Evolutionary conservation across 1,284 basidiomycete genomes (phyloP).

Genomic region (Chalciporus sp.): DNA sequence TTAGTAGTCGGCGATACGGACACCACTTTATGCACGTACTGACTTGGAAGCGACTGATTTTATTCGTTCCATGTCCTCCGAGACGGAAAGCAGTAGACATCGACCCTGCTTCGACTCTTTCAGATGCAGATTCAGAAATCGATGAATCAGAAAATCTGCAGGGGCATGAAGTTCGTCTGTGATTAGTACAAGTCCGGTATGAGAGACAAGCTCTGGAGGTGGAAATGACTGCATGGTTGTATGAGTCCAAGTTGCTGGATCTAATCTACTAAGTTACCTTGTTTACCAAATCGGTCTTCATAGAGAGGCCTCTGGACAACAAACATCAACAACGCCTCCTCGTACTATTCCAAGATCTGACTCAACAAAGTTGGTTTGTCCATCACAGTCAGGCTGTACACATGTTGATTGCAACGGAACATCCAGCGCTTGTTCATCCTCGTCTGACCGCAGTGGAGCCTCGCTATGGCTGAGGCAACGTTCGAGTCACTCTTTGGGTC

Average conservation of each 20-base stretch:
- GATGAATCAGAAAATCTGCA: slow-evolving; percentile 66
- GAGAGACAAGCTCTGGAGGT: slow-evolving; percentile 25
- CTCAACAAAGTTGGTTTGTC: background rate
- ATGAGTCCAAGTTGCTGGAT: background rate
- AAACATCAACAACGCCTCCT: slow-evolving; percentile 16
- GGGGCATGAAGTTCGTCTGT: slow-evolving; percentile 69
- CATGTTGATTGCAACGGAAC: background rate
- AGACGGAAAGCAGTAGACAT: slow-evolving; percentile 57
- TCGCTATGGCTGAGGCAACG: slow-evolving; percentile 29
- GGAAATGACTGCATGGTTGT: slow-evolving; percentile 35
- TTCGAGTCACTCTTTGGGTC: slow-evolving; percentile 70
- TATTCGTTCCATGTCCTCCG: slow-evolving; percentile 59
- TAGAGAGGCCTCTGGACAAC: slow-evolving; percentile 21
- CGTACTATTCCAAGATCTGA: background rate
- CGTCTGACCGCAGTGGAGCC: background rate
- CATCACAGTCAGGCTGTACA: background rate
- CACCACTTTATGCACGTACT: slow-evolving; percentile 39
- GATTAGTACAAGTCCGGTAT: slow-evolving; percentile 48
- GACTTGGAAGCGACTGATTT: slow-evolving; percentile 61
- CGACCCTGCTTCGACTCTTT: slow-evolving; percentile 45
- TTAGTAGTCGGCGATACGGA: slow-evolving; percentile 1
- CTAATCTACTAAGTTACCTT: slow-evolving; percentile 1
- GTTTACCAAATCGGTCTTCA: slow-evolving; percentile 16
- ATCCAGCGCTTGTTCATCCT: background rate
- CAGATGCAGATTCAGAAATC: slow-evolving; percentile 49